Conservation (phyloP, 2,329 filamentous ascomycete genomes). For the Sporothrix globosa region DNA sequence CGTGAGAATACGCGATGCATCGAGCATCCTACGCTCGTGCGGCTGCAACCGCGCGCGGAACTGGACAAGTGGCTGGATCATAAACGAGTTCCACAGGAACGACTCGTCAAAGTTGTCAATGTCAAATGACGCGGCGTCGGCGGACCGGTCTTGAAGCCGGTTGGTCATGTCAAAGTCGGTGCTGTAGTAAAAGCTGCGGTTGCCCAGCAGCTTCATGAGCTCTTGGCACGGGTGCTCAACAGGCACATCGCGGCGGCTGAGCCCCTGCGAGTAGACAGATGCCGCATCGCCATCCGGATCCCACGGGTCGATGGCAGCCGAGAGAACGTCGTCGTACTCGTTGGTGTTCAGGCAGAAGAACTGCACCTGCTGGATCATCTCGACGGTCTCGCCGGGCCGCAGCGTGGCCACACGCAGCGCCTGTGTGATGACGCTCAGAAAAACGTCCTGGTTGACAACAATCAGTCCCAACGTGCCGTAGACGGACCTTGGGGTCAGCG, state of each 20-base stretch:
- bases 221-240: conserved; percentile 88
- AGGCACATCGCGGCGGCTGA: conserved; percentile 68
- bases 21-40: conserved; percentile 76
- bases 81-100: conserved; percentile 97
- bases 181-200: conserved; percentile 97
- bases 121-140: conserved; percentile 78
- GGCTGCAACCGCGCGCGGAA: conserved; percentile 81
- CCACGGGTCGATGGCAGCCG: conserved; percentile 51
- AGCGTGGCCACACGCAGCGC: conserved; percentile 79
- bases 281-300: conserved; percentile 56
- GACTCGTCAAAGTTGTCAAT: conserved; percentile 91
- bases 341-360: conserved; percentile 90
- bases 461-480: conserved; percentile 89
- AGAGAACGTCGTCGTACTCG: conserved; percentile 78
- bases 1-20: conserved; percentile 83
- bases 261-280: conserved; percentile 54
- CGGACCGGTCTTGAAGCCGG: conserved; percentile 81
- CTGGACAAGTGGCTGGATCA: conserved; percentile 89
- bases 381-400: conserved; percentile 83
- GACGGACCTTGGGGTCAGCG: conserved; percentile 72
- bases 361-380: conserved; percentile 82
- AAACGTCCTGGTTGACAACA: conserved; percentile 80
- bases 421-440: conserved; percentile 84
- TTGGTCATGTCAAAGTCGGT: conserved; percentile 98
- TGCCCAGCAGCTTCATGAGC: conserved; percentile 86